Conservation (phyloP, 495 filamentous ascomycete species). For the Parathielavia appendiculata region DNA sequence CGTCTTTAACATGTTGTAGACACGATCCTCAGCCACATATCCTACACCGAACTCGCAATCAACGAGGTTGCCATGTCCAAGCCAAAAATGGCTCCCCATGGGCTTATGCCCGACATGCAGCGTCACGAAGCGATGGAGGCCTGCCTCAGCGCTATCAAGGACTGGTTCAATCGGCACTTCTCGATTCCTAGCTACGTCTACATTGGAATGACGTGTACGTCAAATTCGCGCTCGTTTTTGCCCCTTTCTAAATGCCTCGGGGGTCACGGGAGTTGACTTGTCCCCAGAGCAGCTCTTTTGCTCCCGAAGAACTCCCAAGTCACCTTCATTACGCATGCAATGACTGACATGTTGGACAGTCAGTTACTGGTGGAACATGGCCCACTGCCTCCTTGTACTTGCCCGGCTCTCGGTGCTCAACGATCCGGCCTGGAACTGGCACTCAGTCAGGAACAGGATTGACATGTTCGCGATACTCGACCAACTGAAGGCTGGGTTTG, state of each 20-base stretch:
- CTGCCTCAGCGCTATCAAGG: constrained; percentile 20
- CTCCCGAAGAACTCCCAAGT: too few species aligned
- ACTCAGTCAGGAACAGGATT: constrained; percentile 23
- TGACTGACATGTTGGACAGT: too few species aligned
- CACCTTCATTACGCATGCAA: too few species aligned
- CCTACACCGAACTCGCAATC: constrained; percentile 42
- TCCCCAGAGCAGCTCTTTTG: too few species aligned
- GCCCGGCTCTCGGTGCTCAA: constrained; percentile 30
- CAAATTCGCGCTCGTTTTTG: too few species aligned
- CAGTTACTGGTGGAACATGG: constrained; percentile 29
- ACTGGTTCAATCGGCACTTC: constrained; percentile 30
- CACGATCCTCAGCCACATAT: constrained; percentile 34
- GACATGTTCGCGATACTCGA: constrained; percentile 33
- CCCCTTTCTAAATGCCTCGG: too few species aligned
- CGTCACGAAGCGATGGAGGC: constrained; percentile 30
- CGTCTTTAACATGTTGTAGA: constrained; percentile 24
- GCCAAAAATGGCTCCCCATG: constrained; percentile 14
- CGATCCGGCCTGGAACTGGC: constrained; percentile 37
- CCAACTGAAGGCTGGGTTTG: constrained; percentile 22
- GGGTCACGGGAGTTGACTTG: too few species aligned
- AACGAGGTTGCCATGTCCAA: constrained; percentile 36
- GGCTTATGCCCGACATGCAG: constrained; percentile 25
- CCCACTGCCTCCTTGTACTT: constrained; percentile 28
- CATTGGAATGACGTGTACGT: constrained; percentile 29
- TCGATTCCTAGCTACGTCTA: constrained; percentile 26